Conservation (phyloP, 805 yeast species). For the Lipomyces kockii region DNA sequence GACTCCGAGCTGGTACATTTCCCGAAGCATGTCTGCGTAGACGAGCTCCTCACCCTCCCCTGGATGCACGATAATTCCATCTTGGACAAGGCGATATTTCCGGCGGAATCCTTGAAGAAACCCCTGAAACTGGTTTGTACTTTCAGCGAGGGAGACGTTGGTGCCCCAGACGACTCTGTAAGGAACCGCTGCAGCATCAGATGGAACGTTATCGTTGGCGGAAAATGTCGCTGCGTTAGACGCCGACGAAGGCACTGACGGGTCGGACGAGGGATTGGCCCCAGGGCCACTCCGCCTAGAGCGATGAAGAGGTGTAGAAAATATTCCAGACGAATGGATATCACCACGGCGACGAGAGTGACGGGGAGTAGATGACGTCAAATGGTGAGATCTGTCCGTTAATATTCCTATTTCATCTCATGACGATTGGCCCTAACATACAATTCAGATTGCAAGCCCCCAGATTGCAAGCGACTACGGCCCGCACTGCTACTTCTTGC, state of each 20-base stretch:
- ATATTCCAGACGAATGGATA: conserved; percentile 66
- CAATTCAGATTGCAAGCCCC: conserved; percentile 30
- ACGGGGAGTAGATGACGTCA: conserved; percentile 24
- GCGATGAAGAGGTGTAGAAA: conserved; percentile 71
- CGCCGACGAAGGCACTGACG: conserved; percentile 19
- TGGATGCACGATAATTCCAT: conserved; percentile 46
- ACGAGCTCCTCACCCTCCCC: conserved; percentile 72
- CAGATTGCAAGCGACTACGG: conserved; percentile 10
- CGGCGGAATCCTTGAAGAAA: conserved; percentile 83
- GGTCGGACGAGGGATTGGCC: conserved; percentile 22
- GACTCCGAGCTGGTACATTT: conserved; percentile 77
- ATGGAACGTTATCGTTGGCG: conserved; percentile 28
- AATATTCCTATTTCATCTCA: background rate
- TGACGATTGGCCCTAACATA: background rate
- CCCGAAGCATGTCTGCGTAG: conserved; percentile 72
- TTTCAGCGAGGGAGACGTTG: conserved; percentile 88
- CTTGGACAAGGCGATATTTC: conserved; percentile 68
- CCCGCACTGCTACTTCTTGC: conserved; percentile 22
- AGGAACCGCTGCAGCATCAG: conserved; percentile 42
- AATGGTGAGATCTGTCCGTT: conserved; percentile 14
- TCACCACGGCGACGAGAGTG: conserved; percentile 64
- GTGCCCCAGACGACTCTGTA: conserved; percentile 93
- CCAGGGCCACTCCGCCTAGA: conserved; percentile 41
- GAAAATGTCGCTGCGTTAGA: conserved; percentile 30
- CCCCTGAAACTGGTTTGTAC: conserved; percentile 75